These are phyloP conservation scores for Tetrapisispora iriomotensis DNA, from an alignment of 805 yeast species.

Conservation along the genomic window DNA sequence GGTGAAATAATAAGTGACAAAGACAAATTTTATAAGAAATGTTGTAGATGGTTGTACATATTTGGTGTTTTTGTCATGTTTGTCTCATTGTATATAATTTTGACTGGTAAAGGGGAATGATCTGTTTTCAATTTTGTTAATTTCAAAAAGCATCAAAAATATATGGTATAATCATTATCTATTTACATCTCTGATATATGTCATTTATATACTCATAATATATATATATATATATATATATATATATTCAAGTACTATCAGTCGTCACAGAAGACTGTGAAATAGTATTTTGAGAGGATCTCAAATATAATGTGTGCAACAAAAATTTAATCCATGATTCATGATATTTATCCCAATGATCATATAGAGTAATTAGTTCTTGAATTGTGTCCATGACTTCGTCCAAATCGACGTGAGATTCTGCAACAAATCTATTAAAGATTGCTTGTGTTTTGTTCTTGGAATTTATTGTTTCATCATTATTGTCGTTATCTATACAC, in stretches of 20 bases:
- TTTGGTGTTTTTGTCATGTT: slow-evolving; percentile 71
- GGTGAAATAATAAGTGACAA: slow-evolving; percentile 24
- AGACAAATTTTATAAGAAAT: slow-evolving; percentile 29
- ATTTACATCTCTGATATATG: no score
- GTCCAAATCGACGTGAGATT: slow-evolving; percentile 65
- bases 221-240: background rate
- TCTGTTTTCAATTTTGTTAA: background rate
- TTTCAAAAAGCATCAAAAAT: no score
- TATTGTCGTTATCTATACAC: background rate
- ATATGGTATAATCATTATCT: no score
- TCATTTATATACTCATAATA: no score
- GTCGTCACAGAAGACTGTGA: background rate
- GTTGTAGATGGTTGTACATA: slow-evolving; percentile 45
- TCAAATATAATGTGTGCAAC: slow-evolving; percentile 25
- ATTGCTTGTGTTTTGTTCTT: slow-evolving; percentile 12
- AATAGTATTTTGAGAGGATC: slow-evolving; percentile 5
- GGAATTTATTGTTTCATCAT: background rate
- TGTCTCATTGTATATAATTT: slow-evolving; percentile 20
- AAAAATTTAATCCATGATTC: slow-evolving; percentile 44
- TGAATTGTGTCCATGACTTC: slow-evolving; percentile 77
- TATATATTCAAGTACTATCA: background rate
- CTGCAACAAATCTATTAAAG: slow-evolving; percentile 46
- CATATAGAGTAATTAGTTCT: slow-evolving; percentile 71
- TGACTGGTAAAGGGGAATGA: background rate
- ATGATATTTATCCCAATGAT: slow-evolving; percentile 78